These are phyloP conservation scores for Candida patagonica DNA, from an alignment of 805 yeast species.

Conservation along the genomic window DNA sequence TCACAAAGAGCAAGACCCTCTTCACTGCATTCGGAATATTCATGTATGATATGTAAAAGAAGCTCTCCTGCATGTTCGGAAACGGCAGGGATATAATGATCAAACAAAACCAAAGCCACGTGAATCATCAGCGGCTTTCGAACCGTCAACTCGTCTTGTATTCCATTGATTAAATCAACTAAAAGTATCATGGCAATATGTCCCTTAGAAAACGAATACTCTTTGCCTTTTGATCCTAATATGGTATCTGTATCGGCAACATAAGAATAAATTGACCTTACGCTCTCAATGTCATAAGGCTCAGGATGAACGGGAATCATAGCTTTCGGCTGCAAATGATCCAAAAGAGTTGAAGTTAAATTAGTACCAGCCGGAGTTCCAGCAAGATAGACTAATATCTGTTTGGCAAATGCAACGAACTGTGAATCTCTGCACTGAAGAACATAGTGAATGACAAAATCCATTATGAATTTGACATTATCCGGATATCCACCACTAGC, in stretches of 20 bases:
- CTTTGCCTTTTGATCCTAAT: constrained; percentile 46
- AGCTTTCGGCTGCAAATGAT: constrained; percentile 68
- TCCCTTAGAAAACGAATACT: constrained; percentile 74
- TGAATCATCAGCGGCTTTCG: constrained; percentile 70
- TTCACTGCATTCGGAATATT: constrained; percentile 43
- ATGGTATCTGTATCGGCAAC: constrained; percentile 59
- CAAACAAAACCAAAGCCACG: constrained; percentile 68
- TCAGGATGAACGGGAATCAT: constrained; percentile 70
- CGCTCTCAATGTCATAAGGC: constrained; percentile 26
- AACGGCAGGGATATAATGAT: constrained; percentile 76
- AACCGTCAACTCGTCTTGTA: constrained; percentile 46
- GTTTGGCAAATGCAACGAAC: constrained; percentile 72
- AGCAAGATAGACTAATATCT: constrained; percentile 63
- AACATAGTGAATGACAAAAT: constrained; percentile 59
- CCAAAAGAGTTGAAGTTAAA: constrained; percentile 48
- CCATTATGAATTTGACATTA: constrained; percentile 66
- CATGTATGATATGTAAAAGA: constrained; percentile 62
- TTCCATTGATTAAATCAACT: constrained; percentile 66
- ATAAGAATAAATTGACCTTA: constrained; percentile 49
- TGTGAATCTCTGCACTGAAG: constrained; percentile 58
- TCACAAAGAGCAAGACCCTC: constrained; percentile 50
- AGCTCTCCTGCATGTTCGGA: constrained; percentile 78
- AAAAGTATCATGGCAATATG: constrained; percentile 79
- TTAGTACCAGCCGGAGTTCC: constrained; percentile 44
- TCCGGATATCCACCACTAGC: constrained; percentile 59